Evolutionary conservation across 257 asterid species (phyloP), one percentile per base, ranked within the genome.

Genomic region (Eustoma russellianum): DNA sequence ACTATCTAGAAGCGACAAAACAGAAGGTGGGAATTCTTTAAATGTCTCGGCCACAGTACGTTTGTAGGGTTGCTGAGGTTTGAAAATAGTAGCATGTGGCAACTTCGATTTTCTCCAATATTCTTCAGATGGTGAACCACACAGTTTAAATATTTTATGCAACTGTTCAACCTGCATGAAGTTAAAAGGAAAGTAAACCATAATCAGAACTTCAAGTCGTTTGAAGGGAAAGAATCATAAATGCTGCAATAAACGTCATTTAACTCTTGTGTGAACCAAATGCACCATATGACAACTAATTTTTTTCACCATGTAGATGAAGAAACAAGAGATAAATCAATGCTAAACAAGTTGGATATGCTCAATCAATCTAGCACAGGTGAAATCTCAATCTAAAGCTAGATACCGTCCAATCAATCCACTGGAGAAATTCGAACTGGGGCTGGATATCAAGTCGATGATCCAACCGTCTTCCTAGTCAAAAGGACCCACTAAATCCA

Each of bases 51-150:
- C 74, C 61, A 86, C 75, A 50, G 70, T 66, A 52, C 93, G 67
- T 55, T 63, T 79, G 59, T 86, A 85, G 54, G 95, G 89, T 33
- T 82, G 85, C 60, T 85, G 93, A 64, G 95, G 95, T 67, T 85
- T 85, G 62, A 86, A 86, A 57, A 86, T 80, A 15, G 93, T 86
- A 2, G 86, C 88, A 48, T 86, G 80, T 5, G 86, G 93, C 67
- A 86, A 68, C 62, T 80, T 83, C 57, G 93, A 86, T 28, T 52
- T 86, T 71, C 70, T 80, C 95, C 95, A 86, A 70, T 83, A 86
- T 57, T 77, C 93, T 58, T 85, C 95, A 4, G 93, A 64, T 17
- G 95, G 95, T 17, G 95, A 85, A 58, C 95, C 95, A 63, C 93
- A 83, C 30, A 86, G 90, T 70, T 86, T 86, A 61, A 78, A 86